Percentiles rank a stretch among this genome's conserved stretches.
phyloP scores from a whole-genome alignment of 164 flowering plant genomes.

The Aristolochia californica region DNA sequence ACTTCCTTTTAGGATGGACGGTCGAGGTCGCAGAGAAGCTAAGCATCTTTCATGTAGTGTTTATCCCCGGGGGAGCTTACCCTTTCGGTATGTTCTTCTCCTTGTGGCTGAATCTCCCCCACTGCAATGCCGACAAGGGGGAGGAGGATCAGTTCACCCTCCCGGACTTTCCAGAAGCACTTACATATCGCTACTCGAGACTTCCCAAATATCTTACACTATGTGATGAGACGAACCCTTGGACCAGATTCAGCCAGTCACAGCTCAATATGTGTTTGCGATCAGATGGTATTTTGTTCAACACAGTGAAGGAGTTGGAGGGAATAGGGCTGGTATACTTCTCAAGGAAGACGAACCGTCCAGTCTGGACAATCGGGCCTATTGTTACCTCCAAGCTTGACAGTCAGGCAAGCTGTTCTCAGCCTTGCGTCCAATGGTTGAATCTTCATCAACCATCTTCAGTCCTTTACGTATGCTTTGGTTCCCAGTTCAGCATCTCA shows the following conservation, averaged over 20 bases:
- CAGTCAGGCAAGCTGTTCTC: not conserved
- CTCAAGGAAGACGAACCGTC: not conserved
- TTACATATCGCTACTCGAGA: not conserved
- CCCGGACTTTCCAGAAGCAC: constrained; percentile 4
- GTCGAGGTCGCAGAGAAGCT: not conserved
- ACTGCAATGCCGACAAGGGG: not conserved
- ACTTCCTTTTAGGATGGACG: constrained; percentile 11
- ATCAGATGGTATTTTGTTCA: constrained; percentile 2
- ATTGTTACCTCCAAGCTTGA: not conserved
- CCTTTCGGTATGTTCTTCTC: not conserved
- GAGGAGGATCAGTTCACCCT: not conserved
- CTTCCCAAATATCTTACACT: not conserved
- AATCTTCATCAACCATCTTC: constrained; percentile 2
- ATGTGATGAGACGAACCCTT: not conserved
- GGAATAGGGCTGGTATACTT: constrained; percentile 4
- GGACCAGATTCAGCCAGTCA: not conserved
- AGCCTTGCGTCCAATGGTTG: constrained; percentile 7
- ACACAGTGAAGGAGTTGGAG: constrained; percentile 5
- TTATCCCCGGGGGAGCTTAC: constrained; percentile 1
- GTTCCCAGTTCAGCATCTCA: constrained; percentile 20
- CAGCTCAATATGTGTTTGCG: not conserved
- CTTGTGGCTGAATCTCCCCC: not conserved
- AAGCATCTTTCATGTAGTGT: constrained; percentile 2
- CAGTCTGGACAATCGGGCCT: constrained; percentile 9
- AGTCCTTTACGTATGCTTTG: constrained; percentile 15